These are phyloP conservation scores for Escallonia rubra DNA, from an alignment of 129 eudicot genomes.

Conservation along the genomic window DNA sequence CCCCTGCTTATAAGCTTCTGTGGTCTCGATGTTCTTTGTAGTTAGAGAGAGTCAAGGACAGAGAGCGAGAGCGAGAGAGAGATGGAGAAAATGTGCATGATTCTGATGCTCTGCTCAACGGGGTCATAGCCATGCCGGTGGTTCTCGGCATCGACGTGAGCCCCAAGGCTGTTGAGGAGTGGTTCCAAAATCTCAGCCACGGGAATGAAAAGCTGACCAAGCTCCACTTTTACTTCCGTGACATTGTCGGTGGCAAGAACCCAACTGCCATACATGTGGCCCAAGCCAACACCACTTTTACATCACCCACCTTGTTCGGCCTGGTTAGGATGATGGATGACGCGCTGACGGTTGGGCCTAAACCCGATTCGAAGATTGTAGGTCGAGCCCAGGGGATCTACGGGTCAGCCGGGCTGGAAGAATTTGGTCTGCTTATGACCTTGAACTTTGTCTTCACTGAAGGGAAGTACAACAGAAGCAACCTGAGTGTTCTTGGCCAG, in stretches of 20 bases:
- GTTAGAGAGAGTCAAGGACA: not conserved
- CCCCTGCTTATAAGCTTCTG: too few species aligned
- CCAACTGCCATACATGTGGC: conserved; percentile 35
- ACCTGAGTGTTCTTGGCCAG: conserved; percentile 33
- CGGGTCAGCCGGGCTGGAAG: conserved; percentile 28
- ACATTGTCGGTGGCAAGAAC: conserved; percentile 23
- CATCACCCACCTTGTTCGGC: conserved; percentile 32
- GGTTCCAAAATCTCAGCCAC: conserved; percentile 32
- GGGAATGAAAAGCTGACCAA: conserved; percentile 20
- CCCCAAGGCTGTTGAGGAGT: conserved; percentile 27
- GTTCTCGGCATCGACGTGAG: conserved; percentile 19
- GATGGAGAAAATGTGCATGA: conserved; percentile 21
- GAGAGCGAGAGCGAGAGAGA: not conserved
- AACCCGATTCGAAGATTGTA: conserved; percentile 21
- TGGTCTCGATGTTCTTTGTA: not conserved
- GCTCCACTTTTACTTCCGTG: conserved; percentile 28
- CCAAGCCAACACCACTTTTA: conserved; percentile 22
- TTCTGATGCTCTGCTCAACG: conserved; percentile 20
- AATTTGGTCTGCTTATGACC: conserved; percentile 27
- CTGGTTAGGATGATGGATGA: conserved; percentile 32
- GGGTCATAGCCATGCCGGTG: conserved; percentile 15
- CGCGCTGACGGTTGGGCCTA: conserved; percentile 42
- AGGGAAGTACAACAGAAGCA: conserved; percentile 51
- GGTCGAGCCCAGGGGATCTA: conserved; percentile 57
- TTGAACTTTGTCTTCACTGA: conserved; percentile 45